Base-by-base conservation (phyloP, 257 asterid species). In the Scutellaria minor region DNA sequence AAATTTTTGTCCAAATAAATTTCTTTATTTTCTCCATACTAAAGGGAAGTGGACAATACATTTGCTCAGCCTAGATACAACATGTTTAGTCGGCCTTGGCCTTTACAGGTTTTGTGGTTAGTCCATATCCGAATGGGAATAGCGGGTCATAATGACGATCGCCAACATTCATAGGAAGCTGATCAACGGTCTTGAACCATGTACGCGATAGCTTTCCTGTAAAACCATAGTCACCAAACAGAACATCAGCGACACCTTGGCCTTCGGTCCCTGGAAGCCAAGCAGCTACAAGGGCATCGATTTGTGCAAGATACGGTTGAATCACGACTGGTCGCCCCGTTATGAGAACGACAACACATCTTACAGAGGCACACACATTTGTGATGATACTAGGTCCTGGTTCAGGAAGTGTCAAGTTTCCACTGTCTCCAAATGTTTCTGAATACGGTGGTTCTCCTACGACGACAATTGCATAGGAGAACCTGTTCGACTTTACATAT, bases 211-310 rank as follows among this genome's bases (percentile, higher is more conserved):
- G 82, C 76, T 83, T 82, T 4, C 87, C 87, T 0, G 78, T 69
- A 42, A 85, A 85, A 9, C 84, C 85, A 41, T 80, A 80, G 50
- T 83, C 82, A 0, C 90, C 90, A 2, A 85, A 85, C 20, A 85
- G 67, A 42, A 83, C 90, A 73, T 85, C 90, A 1, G 84, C 83
- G 12, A 85, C 82, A 15, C 90, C 90, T 54, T 80, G 87, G 15
- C 89, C 89, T 55, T 85, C 87, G 1, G 85, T 58, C 10, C 89
- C 89, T 0, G 89, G 89, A 39, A 82, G 81, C 89, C 89, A 85
- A 39, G 89, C 89, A 13, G 89, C 89, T 3, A 85, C 81, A 5
- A 85, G 85, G 10, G 85, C 81, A 64, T 78, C 76, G 1, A 85
- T 78, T 24, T 70, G 56, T 7, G 71, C 59, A 12, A 80, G 64